Percentiles rank a stretch among this genome's conserved stretches.
Evolutionary conservation across 2,329 filamentous ascomycete species (phyloP).

Genomic region (Nigrospora oryzae): DNA sequence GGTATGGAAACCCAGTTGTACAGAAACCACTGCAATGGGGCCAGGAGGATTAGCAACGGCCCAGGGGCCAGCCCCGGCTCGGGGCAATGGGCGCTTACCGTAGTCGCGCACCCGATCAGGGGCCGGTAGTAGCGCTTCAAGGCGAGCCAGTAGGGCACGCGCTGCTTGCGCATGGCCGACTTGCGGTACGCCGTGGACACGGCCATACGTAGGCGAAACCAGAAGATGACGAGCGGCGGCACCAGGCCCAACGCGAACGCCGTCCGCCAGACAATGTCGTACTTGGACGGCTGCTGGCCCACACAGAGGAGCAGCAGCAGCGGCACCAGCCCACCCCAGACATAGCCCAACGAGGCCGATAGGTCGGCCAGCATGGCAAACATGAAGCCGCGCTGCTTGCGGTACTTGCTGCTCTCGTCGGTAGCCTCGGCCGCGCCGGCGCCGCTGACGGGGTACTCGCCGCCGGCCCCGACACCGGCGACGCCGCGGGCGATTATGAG

Average conservation of each 20-base stretch:
- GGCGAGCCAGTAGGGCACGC: constrained; percentile 35
- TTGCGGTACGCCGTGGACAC: constrained; percentile 39
- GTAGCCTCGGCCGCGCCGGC: constrained; percentile 43
- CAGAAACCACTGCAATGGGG: constrained; percentile 31
- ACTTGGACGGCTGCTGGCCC: constrained; percentile 29
- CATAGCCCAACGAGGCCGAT: constrained; percentile 40
- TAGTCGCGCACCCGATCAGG: constrained; percentile 35
- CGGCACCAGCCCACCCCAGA: constrained; percentile 38
- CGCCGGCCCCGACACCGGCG: constrained; percentile 33
- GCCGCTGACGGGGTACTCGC: constrained; percentile 43
- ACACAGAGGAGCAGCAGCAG: constrained; percentile 42
- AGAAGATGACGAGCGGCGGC: constrained; percentile 40
- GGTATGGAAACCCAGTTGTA: constrained; percentile 48
- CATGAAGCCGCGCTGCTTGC: constrained; percentile 43
- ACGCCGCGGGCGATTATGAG: constrained; percentile 32
- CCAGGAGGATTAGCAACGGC: too few relatives aligned
- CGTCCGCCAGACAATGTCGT: constrained; percentile 38
- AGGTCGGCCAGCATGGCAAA: constrained; percentile 47
- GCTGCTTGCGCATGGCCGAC: constrained; percentile 34
- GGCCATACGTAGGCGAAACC: constrained; percentile 42
- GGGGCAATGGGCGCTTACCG: constrained; percentile 5
- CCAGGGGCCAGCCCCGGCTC: too few relatives aligned
- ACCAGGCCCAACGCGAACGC: constrained; percentile 40
- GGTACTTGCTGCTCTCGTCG: constrained; percentile 34
- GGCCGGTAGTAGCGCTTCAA: constrained; percentile 39